Conservation (phyloP, 2,329 filamentous ascomycete species). For the Pseudogymnoascus sp. region DNA sequence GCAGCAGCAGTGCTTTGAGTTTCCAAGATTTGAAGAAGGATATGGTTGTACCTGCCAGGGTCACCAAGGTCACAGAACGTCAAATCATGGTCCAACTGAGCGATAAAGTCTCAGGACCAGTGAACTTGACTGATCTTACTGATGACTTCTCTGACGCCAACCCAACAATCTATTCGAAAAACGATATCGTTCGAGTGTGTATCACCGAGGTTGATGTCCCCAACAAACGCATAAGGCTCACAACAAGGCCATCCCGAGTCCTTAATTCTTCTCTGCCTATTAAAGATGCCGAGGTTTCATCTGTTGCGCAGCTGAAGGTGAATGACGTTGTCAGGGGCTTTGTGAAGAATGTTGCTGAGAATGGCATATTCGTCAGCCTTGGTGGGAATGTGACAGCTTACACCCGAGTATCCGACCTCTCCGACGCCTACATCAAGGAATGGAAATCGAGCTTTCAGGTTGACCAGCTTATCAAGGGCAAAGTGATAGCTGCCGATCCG, state of each 20-base stretch:
- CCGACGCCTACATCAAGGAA: conserved; percentile 85
- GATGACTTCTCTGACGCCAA: conserved; percentile 82
- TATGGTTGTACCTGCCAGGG: conserved; percentile 71
- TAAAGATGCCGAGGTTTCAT: conserved; percentile 70
- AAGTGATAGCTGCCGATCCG: conserved; percentile 65
- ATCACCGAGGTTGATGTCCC: conserved; percentile 69
- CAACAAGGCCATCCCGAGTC: conserved; percentile 77
- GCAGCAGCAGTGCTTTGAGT: conserved; percentile 48
- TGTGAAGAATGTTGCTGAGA: conserved; percentile 80
- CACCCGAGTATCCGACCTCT: conserved; percentile 80
- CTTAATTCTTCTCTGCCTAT: conserved; percentile 77
- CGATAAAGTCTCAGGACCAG: conserved; percentile 67
- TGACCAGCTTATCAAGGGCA: conserved; percentile 84
- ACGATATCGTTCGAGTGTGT: conserved; percentile 82
- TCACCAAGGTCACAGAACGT: conserved; percentile 79
- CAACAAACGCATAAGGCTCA: conserved; percentile 80
- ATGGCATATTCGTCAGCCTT: conserved; percentile 78
- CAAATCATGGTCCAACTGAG: conserved; percentile 80
- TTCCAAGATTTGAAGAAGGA: conserved; percentile 68
- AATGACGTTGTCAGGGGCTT: conserved; percentile 85
- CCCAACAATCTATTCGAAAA: conserved; percentile 67
- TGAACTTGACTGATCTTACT: conserved; percentile 73
- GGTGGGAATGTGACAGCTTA: conserved; percentile 75
- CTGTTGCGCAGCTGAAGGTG: conserved; percentile 60
- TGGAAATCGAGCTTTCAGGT: conserved; percentile 87